These are phyloP conservation scores for Auricularia sp. DNA, from an alignment of 768 basidiomycete species.

Conservation along the genomic window DNA sequence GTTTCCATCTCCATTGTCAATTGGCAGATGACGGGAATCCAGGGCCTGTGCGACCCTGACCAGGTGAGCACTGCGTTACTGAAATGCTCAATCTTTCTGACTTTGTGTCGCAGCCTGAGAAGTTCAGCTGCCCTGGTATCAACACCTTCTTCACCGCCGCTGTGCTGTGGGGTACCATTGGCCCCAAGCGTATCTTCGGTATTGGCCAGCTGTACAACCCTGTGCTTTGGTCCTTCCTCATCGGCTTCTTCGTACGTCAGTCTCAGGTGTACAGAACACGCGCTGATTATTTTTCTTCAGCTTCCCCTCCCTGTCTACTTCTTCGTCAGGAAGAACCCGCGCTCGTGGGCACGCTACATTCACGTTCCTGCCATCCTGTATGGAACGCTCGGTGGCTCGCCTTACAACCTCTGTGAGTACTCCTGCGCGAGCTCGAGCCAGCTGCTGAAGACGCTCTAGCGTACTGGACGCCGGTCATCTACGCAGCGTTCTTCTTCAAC, in stretches of 20 bases:
- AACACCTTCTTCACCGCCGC: constrained; percentile 26
- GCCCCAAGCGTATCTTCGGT: constrained; percentile 13
- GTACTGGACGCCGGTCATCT: constrained; percentile 2
- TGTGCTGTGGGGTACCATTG: constrained; percentile 23
- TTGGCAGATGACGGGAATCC: constrained; percentile 12
- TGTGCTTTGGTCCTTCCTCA: constrained; percentile 22
- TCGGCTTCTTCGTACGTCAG: constrained; percentile 21
- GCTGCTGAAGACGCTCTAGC: not conserved
- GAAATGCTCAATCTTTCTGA: not conserved
- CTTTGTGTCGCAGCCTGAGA: constrained; percentile 10
- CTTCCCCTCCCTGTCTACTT: not conserved
- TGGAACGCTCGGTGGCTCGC: constrained; percentile 3
- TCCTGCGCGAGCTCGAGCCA: not conserved
- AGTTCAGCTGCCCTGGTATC: constrained; percentile 20
- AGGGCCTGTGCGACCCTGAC: constrained; percentile 18
- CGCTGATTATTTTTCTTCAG: not conserved
- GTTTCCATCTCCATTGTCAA: constrained; percentile 12
- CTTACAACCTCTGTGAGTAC: not conserved
- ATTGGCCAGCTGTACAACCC: constrained; percentile 10
- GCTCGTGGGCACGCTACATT: not conserved
- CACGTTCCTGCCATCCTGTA: constrained; percentile 4
- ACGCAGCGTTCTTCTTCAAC: constrained; percentile 6
- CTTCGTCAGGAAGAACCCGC: not conserved
- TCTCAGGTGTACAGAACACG: not conserved
- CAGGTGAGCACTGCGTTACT: not conserved